Evolutionary conservation across 768 basidiomycete genomes (phyloP).

Genomic region (Tremella yokohamensis): DNA sequence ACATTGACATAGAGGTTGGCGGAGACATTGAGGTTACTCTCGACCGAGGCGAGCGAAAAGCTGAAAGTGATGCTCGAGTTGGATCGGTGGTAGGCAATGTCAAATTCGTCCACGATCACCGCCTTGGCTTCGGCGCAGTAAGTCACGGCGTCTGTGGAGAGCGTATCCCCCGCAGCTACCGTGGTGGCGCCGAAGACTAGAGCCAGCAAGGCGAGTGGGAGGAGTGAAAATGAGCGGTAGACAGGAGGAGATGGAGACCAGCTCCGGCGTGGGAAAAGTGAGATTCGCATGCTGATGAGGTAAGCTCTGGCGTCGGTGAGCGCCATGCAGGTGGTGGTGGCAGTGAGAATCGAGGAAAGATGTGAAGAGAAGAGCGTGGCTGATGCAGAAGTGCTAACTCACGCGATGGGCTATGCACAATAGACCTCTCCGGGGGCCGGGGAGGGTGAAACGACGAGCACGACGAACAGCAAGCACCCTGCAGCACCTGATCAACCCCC

Average conservation of each 20-base stretch:
- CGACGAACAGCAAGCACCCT: too few species aligned
- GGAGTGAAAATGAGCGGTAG: background rate
- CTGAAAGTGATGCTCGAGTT: slow-evolving; percentile 72
- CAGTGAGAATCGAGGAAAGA: too few species aligned
- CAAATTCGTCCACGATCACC: slow-evolving; percentile 44
- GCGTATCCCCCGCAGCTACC: background rate
- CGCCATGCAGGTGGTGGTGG: too few species aligned
- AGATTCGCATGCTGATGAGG: too few species aligned
- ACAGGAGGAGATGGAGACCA: background rate
- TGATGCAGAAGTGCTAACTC: too few species aligned
- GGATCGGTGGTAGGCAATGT: slow-evolving; percentile 40
- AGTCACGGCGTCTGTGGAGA: slow-evolving; percentile 43
- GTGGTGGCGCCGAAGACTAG: background rate
- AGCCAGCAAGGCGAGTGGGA: background rate
- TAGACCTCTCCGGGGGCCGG: too few species aligned
- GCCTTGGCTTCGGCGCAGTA: slow-evolving; percentile 46
- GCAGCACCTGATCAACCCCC: too few species aligned
- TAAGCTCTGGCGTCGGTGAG: too few species aligned
- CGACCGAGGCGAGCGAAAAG: slow-evolving; percentile 79
- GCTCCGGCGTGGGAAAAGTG: too few species aligned
- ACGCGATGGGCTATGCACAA: too few species aligned
- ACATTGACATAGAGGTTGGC: slow-evolving; percentile 78
- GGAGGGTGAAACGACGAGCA: too few species aligned
- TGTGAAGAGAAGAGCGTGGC: too few species aligned
- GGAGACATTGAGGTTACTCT: slow-evolving; percentile 63